phyloP scores from a whole-genome alignment of 2,329 filamentous ascomycete species.

The Xylaria sp. region DNA sequence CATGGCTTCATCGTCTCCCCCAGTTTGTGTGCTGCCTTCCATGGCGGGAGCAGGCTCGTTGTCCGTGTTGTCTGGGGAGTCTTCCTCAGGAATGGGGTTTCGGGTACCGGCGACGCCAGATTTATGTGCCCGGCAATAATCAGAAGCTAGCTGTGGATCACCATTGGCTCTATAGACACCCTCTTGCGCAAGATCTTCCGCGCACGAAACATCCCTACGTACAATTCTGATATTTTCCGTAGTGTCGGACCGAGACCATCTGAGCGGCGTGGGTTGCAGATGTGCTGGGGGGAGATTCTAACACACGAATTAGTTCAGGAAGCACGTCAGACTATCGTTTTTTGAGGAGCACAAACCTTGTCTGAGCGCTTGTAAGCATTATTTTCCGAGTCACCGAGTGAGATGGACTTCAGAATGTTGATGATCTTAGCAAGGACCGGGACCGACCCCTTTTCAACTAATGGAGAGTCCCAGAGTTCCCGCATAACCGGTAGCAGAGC shows the following conservation, averaged over 20 bases:
- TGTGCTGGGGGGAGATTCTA: slow-evolving; percentile 38
- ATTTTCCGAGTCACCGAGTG: slow-evolving; percentile 75
- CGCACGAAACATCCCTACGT: slow-evolving; percentile 34
- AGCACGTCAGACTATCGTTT: background rate
- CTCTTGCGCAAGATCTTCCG: slow-evolving; percentile 69
- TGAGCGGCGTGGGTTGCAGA: slow-evolving; percentile 47
- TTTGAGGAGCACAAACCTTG: slow-evolving; percentile 46
- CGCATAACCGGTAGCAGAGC: slow-evolving; percentile 75
- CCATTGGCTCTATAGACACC: slow-evolving; percentile 83
- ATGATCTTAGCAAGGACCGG: slow-evolving; percentile 78
- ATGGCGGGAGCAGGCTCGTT: slow-evolving; percentile 39
- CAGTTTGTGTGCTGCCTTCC: slow-evolving; percentile 32
- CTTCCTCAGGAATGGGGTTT: slow-evolving; percentile 67
- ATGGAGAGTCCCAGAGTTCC: slow-evolving; percentile 81
- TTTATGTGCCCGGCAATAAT: slow-evolving; percentile 73
- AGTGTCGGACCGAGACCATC: slow-evolving; percentile 51
- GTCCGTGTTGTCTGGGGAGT: slow-evolving; percentile 42
- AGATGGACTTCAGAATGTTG: slow-evolving; percentile 78
- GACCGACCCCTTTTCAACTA: slow-evolving; percentile 79
- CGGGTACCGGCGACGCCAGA: slow-evolving; percentile 61
- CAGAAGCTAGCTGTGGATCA: slow-evolving; percentile 58
- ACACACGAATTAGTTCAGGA: slow-evolving; percentile 16
- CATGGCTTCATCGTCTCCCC: slow-evolving; percentile 31
- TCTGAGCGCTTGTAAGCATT: slow-evolving; percentile 66
- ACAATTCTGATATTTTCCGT: slow-evolving; percentile 39